Base-by-base conservation (phyloP, 805 yeast genomes). In the Candida ipomoeae region DNA sequence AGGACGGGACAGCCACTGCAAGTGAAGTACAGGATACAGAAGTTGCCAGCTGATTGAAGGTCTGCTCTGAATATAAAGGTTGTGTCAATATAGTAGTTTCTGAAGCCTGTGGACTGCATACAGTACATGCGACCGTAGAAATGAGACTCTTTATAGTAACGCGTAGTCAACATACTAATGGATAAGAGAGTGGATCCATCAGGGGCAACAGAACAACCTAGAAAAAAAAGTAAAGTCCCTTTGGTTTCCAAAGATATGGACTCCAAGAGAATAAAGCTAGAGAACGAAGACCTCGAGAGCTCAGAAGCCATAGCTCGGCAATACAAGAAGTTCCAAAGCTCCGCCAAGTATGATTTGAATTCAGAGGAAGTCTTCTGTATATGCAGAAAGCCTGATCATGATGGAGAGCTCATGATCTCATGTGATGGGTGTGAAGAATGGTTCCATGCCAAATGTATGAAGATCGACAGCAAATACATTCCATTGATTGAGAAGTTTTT, bases 401-500 rank as follows among this genome's bases (percentile, higher is more conserved):
- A 91, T 1, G 77, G 75, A 2, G 84, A 81, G 51, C 69, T 90
- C 63, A 91, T 91, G 97, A 86, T 91, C n/a, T 89, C 87, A 0
- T 90, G 97, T 64, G 97, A 90, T 63, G 91, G 89, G 5, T 91
- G 97, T 67, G 96, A 89, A 61, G 96, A 89, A 51, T 91, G 97
- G 97, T 91, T 78, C 62, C 97, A 91, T 67, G 88, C 90, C 66
- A 71, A 69, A 42, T 91, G 97, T 63, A 80, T 90, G 77, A 76
- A 75, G 47, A 62, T 89, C 35, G 75, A 82, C 46, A 64, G 63
- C 7, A 67, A 71, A 48, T 78, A 77, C 59, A 75, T 79, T 50
- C 73, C 76, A 37, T 69, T 89, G 46, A 83, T 89, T 10, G 74
- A 79, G 43, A 77, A 78, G 48, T 90, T 78, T 61, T 85, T 72